A percentile compares a stretch with the other conserved stretches of the same genome.
phyloP scores from a whole-genome alignment of 2,329 filamentous ascomycete species.

The Paracorniculantispora psalliotae region DNA sequence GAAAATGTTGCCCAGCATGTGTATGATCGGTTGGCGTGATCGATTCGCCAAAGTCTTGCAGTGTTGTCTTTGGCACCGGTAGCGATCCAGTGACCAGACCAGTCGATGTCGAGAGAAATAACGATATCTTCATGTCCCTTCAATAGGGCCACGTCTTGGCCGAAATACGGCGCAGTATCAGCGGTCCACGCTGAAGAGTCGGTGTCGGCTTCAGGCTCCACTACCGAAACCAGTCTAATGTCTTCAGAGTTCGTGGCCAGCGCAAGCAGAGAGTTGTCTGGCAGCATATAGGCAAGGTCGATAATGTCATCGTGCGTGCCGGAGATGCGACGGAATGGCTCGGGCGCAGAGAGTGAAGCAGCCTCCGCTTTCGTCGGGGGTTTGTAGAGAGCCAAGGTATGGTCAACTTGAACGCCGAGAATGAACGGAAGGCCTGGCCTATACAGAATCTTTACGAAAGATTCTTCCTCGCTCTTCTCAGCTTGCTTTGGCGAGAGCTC shows the following conservation, averaged over 20 bases:
- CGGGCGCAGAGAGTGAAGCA: slow-evolving; percentile 33
- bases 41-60: slow-evolving; percentile 83
- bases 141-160: slow-evolving; percentile 79
- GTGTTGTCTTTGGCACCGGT: slow-evolving; percentile 97
- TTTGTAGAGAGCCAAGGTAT: slow-evolving; percentile 73
- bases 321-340: slow-evolving; percentile 72
- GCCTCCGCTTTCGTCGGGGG: slow-evolving; percentile 36
- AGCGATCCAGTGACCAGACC: slow-evolving; percentile 94
- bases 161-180: slow-evolving; percentile 61
- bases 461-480: slow-evolving; percentile 54
- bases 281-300: slow-evolving; percentile 80
- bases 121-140: slow-evolving; percentile 94
- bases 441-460: slow-evolving; percentile 69
- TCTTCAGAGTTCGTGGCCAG: slow-evolving; percentile 95
- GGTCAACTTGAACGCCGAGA: slow-evolving; percentile 81
- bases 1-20: slow-evolving; percentile 78
- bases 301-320: slow-evolving; percentile 98
- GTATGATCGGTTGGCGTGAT: slow-evolving; percentile 68
- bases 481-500: slow-evolving; percentile 74
- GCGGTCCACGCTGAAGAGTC: slow-evolving; percentile 20
- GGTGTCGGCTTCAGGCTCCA: slow-evolving; percentile 29
- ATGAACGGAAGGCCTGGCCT: slow-evolving; percentile 62
- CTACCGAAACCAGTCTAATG: slow-evolving; percentile 76
- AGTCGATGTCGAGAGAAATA: slow-evolving; percentile 89
- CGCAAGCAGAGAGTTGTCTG: slow-evolving; percentile 75